Evolutionary conservation across 805 yeast genomes (phyloP), one percentile per base, ranked within the genome.

Genomic region (Monosporozyma unispora): DNA sequence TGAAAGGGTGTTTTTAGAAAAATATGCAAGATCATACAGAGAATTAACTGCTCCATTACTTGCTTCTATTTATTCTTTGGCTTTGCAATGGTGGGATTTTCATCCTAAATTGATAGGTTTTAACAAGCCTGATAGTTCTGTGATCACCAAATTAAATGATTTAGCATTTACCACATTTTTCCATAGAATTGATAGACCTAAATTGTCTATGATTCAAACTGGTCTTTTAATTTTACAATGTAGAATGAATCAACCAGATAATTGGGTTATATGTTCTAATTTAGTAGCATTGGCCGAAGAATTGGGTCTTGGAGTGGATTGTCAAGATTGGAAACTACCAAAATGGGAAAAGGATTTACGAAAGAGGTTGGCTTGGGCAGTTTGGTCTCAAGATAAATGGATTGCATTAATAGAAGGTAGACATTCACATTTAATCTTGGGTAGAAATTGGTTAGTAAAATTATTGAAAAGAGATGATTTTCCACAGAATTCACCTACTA

Each of bases 341-440:
- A 82, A 84, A 57, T 93, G 98, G 98, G 99, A 91, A 62, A 74
- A 95, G 46, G 95, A 95, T 5, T 69, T 91, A 45, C 74, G 99
- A 47, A 78, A 87, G 57, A 73, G 98, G 51, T 68, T 91, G 45
- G 96, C 97, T 0, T 91, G 99, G 98, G 97, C 97, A 0, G 93
- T 89, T 1, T 91, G 80, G 73, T 72, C 85, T 47, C 95, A 89
- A 64, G 96, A 89, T 60, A 88, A 90, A 62, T 91, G 98, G 98
- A 75, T 84, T 9, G 73, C 96, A 1, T 68, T 90, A 45, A 79
- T 81, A 48, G 95, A 87, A 60, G 80, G 90, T 0, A 72, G 96
- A 41, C 95, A 96, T 1, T 83, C 96, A 0, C 96, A 88, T 64
- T 75, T 84, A 33, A 77, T 81, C 19, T 73, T 79, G 49, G 83